Conservation (phyloP, 2,329 filamentous ascomycete genomes). For the Sarocladiaceae sp. region DNA sequence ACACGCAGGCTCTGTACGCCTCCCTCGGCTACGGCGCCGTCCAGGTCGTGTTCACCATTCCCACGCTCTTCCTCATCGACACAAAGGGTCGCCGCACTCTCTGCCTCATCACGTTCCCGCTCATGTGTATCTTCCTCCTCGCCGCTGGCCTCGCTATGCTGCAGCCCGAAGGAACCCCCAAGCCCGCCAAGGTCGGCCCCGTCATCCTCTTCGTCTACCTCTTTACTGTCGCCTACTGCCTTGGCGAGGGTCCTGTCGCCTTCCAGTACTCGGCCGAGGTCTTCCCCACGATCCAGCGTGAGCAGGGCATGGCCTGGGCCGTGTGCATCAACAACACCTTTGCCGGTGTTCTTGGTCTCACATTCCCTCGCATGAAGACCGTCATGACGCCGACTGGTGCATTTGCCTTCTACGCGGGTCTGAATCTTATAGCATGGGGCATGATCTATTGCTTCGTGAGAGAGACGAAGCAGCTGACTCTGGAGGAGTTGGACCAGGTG, state of each 20-base stretch:
- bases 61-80: slow-evolving; percentile 21
- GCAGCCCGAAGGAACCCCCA: not conserved
- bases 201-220: slow-evolving; percentile 29
- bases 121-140: slow-evolving; percentile 26
- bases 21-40: slow-evolving; percentile 28
- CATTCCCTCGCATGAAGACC: slow-evolving; percentile 25
- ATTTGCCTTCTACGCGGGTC: slow-evolving; percentile 36
- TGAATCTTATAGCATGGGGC: slow-evolving; percentile 36
- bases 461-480: slow-evolving; percentile 40
- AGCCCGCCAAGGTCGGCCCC: slow-evolving; percentile 21
- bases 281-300: slow-evolving; percentile 30
- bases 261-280: slow-evolving; percentile 33
- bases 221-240: slow-evolving; percentile 29
- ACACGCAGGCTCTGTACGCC: slow-evolving; percentile 22
- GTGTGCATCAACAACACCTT: slow-evolving; percentile 27
- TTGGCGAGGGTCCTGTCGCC: slow-evolving; percentile 29
- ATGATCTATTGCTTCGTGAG: slow-evolving; percentile 41
- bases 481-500: slow-evolving; percentile 32
- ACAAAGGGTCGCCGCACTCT: slow-evolving; percentile 19
- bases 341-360: slow-evolving; percentile 23
- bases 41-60: slow-evolving; percentile 26
- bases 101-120: slow-evolving; percentile 24
- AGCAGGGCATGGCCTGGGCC: slow-evolving; percentile 32
- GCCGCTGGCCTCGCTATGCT: slow-evolving; percentile 25
- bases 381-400: slow-evolving; percentile 27